A percentile compares a stretch with the other conserved stretches of the same genome.
Evolutionary conservation across 1,284 basidiomycete species (phyloP).

Genomic region (Moesziomyces antarcticus): DNA sequence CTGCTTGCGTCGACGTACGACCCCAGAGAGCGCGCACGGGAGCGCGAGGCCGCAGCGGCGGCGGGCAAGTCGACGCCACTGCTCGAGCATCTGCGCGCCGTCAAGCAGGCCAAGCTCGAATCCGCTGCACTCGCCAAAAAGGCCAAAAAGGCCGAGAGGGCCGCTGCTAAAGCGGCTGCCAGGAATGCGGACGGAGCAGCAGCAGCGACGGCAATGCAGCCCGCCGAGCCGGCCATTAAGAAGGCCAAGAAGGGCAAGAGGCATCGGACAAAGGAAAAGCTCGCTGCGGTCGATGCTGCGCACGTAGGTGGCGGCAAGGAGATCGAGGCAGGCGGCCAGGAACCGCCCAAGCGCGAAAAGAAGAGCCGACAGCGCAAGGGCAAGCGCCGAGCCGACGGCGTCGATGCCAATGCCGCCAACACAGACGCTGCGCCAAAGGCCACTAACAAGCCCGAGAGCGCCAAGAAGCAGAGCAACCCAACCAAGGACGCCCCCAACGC

Average conservation of each 20-base stretch:
- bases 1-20: constrained; percentile 34
- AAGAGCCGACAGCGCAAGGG: constrained; percentile 14
- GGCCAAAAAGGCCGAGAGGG: constrained; percentile 32
- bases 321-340: neutral
- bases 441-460: neutral
- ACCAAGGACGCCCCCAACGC: neutral
- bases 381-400: constrained; percentile 4
- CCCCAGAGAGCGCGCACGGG: constrained; percentile 24
- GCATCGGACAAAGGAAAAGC: constrained; percentile 26
- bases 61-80: constrained; percentile 51
- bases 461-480: neutral
- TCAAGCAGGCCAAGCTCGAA: constrained; percentile 41
- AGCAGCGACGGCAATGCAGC: neutral
- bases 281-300: neutral
- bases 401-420: neutral
- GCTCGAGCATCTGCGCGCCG: constrained; percentile 52
- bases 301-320: neutral
- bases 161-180: constrained; percentile 4
- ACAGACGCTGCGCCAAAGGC: neutral
- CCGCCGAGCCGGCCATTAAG: constrained; percentile 9
- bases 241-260: constrained; percentile 7
- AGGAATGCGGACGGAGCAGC: neutral
- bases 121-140: constrained; percentile 27
- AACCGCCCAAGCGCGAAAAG: constrained; percentile 5
- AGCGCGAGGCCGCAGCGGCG: constrained; percentile 9